Evolutionary conservation across 163 green algal genomes (phyloP).

Genomic region (Prototheca wickerhamii): DNA sequence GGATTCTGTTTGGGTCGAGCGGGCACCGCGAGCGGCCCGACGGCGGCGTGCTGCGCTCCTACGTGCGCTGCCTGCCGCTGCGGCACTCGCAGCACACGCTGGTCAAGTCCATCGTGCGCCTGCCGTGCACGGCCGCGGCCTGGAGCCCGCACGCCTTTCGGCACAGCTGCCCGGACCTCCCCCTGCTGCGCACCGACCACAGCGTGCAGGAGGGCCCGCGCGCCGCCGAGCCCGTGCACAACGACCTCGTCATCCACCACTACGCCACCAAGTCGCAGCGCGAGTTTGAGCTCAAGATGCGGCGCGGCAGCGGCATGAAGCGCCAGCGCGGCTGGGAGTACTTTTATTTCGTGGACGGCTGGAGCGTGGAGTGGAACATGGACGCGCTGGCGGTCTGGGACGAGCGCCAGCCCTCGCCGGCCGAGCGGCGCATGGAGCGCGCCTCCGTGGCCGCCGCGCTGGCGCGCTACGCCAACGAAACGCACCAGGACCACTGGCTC

Average conservation of each 20-base stretch:
- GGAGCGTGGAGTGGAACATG: constrained; percentile 23
- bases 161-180: constrained; percentile 18
- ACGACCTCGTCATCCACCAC: constrained; percentile 34
- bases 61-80: constrained; percentile 22
- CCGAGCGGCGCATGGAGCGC: no score
- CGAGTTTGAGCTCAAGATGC: constrained; percentile 38
- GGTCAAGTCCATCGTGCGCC: constrained; percentile 42
- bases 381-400: constrained; percentile 25
- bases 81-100: constrained; percentile 28
- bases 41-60: constrained; percentile 26
- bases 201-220: constrained; percentile 12
- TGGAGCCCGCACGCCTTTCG: constrained; percentile 37
- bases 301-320: constrained; percentile 26
- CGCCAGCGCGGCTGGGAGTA: constrained; percentile 32
- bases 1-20: constrained; percentile 46
- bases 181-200: constrained; percentile 21
- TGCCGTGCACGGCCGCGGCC: constrained; percentile 13
- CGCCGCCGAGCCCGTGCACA: constrained; percentile 6
- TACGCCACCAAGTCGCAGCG: constrained; percentile 38
- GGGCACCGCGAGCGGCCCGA: constrained; percentile 21
- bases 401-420: no score
- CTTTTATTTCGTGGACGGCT: constrained; percentile 32
- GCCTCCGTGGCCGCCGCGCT: not conserved
- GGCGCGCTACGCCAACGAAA: constrained; percentile 5
- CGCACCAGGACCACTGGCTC: constrained; percentile 17